phyloP scores from a whole-genome alignment of 2,329 filamentous ascomycete species.

The Beauveria sp. region DNA sequence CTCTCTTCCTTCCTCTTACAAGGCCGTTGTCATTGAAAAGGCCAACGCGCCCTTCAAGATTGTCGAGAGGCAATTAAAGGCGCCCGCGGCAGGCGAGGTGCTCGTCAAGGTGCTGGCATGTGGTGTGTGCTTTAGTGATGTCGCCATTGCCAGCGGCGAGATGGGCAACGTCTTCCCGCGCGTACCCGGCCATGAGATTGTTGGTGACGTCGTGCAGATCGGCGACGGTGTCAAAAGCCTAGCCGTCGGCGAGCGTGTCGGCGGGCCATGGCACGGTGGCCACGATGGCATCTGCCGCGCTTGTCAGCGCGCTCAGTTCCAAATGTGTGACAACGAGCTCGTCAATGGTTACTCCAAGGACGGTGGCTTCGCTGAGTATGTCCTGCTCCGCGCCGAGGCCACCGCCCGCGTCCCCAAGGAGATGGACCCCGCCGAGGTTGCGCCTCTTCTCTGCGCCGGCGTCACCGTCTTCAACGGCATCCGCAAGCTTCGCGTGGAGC shows the following conservation, averaged over 20 bases:
- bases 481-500: constrained; percentile 44
- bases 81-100: constrained; percentile 50
- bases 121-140: constrained; percentile 63
- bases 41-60: constrained; percentile 45
- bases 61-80: constrained; percentile 50
- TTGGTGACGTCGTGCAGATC: constrained; percentile 58
- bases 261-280: constrained; percentile 62
- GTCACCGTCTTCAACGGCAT: constrained; percentile 57
- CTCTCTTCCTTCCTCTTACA: constrained; percentile 57
- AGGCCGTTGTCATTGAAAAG: constrained; percentile 54
- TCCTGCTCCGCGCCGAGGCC: constrained; percentile 52
- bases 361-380: constrained; percentile 64
- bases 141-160: constrained; percentile 36
- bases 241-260: constrained; percentile 58
- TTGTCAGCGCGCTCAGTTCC: constrained; percentile 53
- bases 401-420: constrained; percentile 46
- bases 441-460: constrained; percentile 57
- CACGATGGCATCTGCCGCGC: constrained; percentile 50
- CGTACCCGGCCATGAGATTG: constrained; percentile 63
- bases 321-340: constrained; percentile 52
- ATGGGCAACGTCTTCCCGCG: constrained; percentile 53
- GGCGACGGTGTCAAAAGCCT: constrained; percentile 50
- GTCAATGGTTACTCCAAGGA: constrained; percentile 57
- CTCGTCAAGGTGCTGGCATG: constrained; percentile 66
- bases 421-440: constrained; percentile 44